These are phyloP conservation scores for Pharnaceum exiguum DNA, from an alignment of 148 eudicot genomes.

Conservation along the genomic window DNA sequence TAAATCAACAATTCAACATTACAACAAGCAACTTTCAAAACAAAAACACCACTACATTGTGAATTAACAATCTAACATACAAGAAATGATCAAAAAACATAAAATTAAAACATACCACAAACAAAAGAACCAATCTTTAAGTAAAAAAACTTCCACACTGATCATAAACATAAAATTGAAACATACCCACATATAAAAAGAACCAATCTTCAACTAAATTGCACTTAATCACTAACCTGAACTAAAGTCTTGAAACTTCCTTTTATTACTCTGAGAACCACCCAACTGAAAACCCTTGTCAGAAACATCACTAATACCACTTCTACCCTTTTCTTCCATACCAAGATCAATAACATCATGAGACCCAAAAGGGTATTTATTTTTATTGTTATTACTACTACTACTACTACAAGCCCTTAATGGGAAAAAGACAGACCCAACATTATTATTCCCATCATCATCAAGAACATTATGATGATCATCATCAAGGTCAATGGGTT, in stretches of 20 bases:
- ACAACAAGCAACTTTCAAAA: too few species aligned
- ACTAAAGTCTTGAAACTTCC: slow-evolving; percentile 14
- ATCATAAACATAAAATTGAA: not conserved
- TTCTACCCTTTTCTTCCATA: slow-evolving; percentile 5
- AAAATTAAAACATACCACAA: too few species aligned
- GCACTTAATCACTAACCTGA: slow-evolving; percentile 26
- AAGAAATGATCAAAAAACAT: too few species aligned
- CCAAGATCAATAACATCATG: slow-evolving; percentile 21
- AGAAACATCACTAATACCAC: slow-evolving; percentile 11
- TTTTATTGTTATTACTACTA: slow-evolving; percentile 11
- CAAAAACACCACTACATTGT: too few species aligned
- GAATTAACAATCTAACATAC: too few species aligned
- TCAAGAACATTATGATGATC: too few species aligned
- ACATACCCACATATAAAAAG: not conserved
- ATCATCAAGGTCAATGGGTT: slow-evolving; percentile 15
- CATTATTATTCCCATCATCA: slow-evolving; percentile 25
- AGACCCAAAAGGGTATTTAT: not conserved
- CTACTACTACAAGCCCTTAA: slow-evolving; percentile 31
- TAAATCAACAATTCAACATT: too few species aligned
- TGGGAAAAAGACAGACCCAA: slow-evolving; percentile 74
- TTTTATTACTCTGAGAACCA: slow-evolving; percentile 16
- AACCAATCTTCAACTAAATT: not conserved
- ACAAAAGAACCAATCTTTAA: too few species aligned
- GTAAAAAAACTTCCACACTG: not conserved
- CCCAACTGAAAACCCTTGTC: slow-evolving; percentile 14